These are phyloP conservation scores for Camelina neglecta DNA, from an alignment of 345 rosid genomes.

Conservation along the genomic window DNA sequence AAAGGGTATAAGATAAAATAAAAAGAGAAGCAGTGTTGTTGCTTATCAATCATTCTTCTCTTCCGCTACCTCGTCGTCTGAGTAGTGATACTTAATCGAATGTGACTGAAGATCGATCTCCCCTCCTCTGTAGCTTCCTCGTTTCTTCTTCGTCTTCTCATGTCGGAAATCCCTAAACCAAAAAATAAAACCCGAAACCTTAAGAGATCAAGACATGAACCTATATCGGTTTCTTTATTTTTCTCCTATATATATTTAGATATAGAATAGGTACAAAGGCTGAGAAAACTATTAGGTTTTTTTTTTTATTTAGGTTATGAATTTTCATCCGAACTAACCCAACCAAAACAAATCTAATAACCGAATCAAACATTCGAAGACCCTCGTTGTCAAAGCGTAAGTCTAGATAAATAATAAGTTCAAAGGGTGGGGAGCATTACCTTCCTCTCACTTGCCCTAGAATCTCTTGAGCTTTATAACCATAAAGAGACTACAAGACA, in stretches of 20 bases:
- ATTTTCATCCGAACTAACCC: background rate
- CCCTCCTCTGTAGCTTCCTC: constrained; percentile 95
- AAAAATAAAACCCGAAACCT: background rate
- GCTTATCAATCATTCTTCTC: constrained; percentile 44
- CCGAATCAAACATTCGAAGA: background rate
- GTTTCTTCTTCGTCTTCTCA: constrained; percentile 98
- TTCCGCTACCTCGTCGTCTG: constrained; percentile 50
- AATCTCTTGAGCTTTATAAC: constrained; percentile 94
- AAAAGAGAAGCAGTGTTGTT: constrained; percentile 9
- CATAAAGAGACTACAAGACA: constrained; percentile 73
- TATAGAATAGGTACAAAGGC: background rate
- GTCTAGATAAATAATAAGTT: background rate
- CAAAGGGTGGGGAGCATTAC: constrained; percentile 46
- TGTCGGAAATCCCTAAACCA: constrained; percentile 80
- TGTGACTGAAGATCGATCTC: constrained; percentile 80
- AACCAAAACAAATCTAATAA: background rate
- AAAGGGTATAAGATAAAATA: background rate
- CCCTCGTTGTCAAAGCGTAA: background rate
- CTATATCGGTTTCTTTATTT: background rate
- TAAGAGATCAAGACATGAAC: background rate
- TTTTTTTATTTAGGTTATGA: background rate
- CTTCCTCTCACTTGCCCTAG: constrained; percentile 97
- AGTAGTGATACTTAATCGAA: constrained; percentile 81
- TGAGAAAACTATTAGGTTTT: background rate
- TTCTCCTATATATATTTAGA: background rate